Evolutionary conservation across 257 asterid species (phyloP).

Genomic region (Solanum arcanum): DNA sequence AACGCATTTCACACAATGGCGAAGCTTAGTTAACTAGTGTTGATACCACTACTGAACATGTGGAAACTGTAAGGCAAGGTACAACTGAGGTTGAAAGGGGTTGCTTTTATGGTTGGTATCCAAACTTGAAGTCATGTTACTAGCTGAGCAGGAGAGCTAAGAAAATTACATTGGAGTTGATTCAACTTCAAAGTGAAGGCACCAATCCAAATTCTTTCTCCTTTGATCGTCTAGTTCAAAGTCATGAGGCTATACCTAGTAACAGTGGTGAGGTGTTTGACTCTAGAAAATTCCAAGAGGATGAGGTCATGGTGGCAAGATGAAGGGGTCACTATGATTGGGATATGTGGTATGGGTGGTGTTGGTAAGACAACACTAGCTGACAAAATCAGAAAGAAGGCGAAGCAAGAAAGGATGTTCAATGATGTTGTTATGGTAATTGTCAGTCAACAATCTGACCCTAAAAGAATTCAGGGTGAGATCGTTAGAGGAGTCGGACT

Average conservation of each 20-base stretch:
- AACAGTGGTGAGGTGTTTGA: not conserved
- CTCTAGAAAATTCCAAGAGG: not conserved
- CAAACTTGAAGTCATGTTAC: not conserved
- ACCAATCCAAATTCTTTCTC: not conserved
- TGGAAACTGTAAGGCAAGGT: not conserved
- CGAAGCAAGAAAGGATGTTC: not conserved
- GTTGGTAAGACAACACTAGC: constrained; percentile 4
- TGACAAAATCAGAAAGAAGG: not conserved
- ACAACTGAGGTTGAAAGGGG: not conserved
- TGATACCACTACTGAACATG: not conserved
- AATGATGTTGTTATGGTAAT: not conserved
- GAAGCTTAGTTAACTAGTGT: not conserved
- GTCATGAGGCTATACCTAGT: not conserved
- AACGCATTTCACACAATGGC: not conserved
- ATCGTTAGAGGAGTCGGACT: not conserved
- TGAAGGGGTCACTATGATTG: not conserved
- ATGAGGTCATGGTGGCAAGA: constrained; percentile 1
- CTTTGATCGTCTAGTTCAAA: not conserved
- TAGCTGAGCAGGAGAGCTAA: not conserved
- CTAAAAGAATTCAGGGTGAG: not conserved
- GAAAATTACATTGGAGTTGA: not conserved
- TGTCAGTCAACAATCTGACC: not conserved
- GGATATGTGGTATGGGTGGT: constrained; percentile 11
- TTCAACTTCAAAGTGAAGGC: not conserved
- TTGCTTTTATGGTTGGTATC: not conserved